Conservation (phyloP, 176 grass and related monocot species). For the Tillandsia leiboldiana region DNA sequence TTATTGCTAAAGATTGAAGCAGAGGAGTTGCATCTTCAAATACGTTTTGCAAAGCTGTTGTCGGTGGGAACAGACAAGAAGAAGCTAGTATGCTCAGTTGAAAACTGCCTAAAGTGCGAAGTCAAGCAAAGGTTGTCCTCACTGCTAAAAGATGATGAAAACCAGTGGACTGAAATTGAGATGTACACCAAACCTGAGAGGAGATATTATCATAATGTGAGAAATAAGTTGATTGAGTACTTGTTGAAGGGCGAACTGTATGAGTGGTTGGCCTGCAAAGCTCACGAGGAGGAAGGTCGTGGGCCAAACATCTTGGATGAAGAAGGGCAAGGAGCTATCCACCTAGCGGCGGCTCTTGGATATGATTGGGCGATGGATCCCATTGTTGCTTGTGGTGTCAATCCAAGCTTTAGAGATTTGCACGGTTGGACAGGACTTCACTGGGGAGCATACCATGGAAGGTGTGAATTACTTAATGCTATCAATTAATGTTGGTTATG, state of each 20-base stretch:
- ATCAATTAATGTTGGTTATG: background rate
- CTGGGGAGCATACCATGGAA: constrained; percentile 92
- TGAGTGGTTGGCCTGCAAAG: constrained; percentile 80
- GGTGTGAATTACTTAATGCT: constrained; percentile 18
- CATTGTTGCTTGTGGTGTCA: constrained; percentile 58
- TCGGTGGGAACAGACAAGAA: constrained; percentile 12
- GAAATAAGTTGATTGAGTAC: constrained; percentile 28
- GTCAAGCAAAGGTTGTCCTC: constrained; percentile 21
- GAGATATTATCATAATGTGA: background rate
- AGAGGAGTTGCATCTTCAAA: constrained; percentile 42
- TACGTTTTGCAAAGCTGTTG: constrained; percentile 29
- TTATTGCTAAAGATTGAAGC: constrained; percentile 4
- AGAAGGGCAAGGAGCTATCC: constrained; percentile 79
- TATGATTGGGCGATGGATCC: constrained; percentile 86
- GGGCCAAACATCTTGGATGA: constrained; percentile 64
- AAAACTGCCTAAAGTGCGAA: constrained; percentile 24
- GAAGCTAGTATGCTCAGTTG: constrained; percentile 20
- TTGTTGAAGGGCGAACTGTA: constrained; percentile 65
- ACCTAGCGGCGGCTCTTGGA: constrained; percentile 72
- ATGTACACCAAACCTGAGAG: background rate
- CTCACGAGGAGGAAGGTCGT: constrained; percentile 43
- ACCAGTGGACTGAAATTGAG: background rate
- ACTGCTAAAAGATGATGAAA: constrained; percentile 8
- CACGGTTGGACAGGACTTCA: constrained; percentile 90
- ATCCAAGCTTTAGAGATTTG: constrained; percentile 81